These are phyloP conservation scores for Coemansia sp. DNA, from an alignment of 192 early-diverging fungal species.

Conservation along the genomic window DNA sequence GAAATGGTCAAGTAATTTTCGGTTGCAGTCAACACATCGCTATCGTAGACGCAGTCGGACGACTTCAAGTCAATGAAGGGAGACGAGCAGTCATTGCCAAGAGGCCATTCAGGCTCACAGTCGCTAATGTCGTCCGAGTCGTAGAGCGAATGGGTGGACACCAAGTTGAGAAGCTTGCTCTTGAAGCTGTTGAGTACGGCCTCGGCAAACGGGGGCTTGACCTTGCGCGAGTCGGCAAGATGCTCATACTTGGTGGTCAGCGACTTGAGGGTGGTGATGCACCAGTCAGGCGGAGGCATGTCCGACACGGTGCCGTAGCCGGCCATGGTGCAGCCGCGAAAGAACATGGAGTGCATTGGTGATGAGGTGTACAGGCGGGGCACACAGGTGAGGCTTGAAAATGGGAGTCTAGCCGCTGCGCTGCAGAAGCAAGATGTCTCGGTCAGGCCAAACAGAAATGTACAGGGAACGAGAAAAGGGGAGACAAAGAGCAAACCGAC, in stretches of 20 bases:
- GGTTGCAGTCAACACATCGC: not conserved
- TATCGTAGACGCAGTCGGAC: conserved; percentile 8
- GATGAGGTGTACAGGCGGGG: too few relatives aligned
- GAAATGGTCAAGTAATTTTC: conserved; percentile 30
- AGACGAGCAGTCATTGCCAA: conserved; percentile 12
- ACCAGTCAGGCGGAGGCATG: conserved; percentile 49
- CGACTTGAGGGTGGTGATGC: conserved; percentile 39
- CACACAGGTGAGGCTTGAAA: not conserved
- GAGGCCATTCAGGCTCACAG: conserved; percentile 34
- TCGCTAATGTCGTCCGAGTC: conserved; percentile 41
- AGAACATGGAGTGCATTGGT: conserved; percentile 17
- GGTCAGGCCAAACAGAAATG: not conserved
- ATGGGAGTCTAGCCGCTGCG: conserved; percentile 2
- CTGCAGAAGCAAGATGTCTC: conserved; percentile 8
- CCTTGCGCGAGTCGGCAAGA: conserved; percentile 46
- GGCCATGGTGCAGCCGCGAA: conserved; percentile 3
- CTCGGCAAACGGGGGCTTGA: conserved; percentile 49
- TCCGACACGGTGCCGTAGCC: conserved; percentile 17
- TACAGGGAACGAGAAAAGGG: not conserved
- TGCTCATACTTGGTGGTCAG: conserved; percentile 51
- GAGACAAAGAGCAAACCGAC: not conserved
- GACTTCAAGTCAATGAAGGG: conserved; percentile 17
- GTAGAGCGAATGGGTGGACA: conserved; percentile 32
- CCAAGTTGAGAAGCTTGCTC: conserved; percentile 45
- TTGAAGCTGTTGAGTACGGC: conserved; percentile 54